A percentile compares a stretch with the other conserved stretches of the same genome.
These are phyloP conservation scores for Bolboschoenus planiculmis DNA, from an alignment of 176 grass and related monocot genomes.

Conservation along the genomic window DNA sequence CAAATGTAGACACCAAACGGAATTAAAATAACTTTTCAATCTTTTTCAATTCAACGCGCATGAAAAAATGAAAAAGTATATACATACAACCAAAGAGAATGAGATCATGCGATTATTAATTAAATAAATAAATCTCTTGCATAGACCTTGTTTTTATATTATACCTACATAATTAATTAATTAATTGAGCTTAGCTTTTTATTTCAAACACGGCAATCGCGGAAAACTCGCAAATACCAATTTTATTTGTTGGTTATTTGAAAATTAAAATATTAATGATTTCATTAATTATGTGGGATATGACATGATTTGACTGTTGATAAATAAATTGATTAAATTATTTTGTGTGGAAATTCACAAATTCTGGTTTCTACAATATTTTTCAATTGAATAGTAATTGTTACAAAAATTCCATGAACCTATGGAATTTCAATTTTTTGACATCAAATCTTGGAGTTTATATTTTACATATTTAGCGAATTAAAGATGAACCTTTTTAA, in stretches of 20 bases:
- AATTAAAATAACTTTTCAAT: neutral
- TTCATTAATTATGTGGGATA: neutral
- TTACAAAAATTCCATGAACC: neutral
- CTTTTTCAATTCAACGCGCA: neutral
- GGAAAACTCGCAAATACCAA: neutral
- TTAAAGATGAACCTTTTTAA: neutral
- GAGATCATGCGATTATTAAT: neutral
- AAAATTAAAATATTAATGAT: neutral
- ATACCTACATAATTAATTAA: no score
- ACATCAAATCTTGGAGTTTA: neutral
- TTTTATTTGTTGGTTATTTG: neutral
- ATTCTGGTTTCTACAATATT: no score
- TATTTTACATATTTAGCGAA: neutral
- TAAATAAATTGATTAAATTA: neutral
- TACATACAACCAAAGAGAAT: neutral
- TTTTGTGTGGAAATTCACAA: neutral
- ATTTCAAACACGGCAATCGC: neutral
- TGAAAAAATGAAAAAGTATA: neutral
- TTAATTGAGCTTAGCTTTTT: neutral
- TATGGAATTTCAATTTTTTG: neutral
- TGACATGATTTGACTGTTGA: neutral
- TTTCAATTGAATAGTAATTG: no score
- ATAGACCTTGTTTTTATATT: neutral
- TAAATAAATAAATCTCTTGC: no score
- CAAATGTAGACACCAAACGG: neutral